Conservation (phyloP, 306 rosid genomes). For the Dalbergia oliveri region DNA sequence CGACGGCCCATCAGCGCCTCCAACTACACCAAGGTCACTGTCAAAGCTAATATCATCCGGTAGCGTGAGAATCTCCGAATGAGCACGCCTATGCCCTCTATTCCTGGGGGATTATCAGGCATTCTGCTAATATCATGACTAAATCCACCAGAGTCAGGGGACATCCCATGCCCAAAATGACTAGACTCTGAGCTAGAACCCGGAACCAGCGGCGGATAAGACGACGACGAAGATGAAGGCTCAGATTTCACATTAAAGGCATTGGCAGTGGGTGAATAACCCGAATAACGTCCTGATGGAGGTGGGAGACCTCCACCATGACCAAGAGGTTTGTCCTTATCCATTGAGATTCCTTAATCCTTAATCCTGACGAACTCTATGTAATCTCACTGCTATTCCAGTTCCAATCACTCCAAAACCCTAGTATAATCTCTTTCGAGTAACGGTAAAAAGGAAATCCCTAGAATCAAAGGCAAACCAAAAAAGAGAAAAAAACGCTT, state of each 20-base stretch:
- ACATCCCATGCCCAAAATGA: conserved; percentile 68
- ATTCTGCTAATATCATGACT: conserved; percentile 95
- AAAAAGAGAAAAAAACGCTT: not conserved
- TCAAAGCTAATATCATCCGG: conserved; percentile 97
- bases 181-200: conserved; percentile 61
- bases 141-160: conserved; percentile 65
- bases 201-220: conserved; percentile 68
- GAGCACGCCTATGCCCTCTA: conserved; percentile 94
- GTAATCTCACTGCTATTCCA: conserved; percentile 36
- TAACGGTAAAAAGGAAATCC: not conserved
- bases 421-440: conserved; percentile 35
- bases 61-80: conserved; percentile 85
- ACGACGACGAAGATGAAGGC: conserved; percentile 47
- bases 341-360: conserved; percentile 60
- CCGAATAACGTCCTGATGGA: conserved; percentile 72
- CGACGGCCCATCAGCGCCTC: conserved; percentile 89
- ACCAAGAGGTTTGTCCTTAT: conserved; percentile 72
- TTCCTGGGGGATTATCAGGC: conserved; percentile 91
- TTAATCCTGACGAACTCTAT: conserved; percentile 21
- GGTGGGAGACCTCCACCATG: conserved; percentile 81
- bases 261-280: conserved; percentile 60
- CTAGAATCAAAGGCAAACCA: conserved; percentile 2
- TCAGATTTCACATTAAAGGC: conserved; percentile 78
- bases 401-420: conserved; percentile 50
- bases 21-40: conserved; percentile 94